Evolutionary conservation across 306 rosid species (phyloP), one percentile per base, ranked within the genome.

Genomic region (Dryas octopetala): DNA sequence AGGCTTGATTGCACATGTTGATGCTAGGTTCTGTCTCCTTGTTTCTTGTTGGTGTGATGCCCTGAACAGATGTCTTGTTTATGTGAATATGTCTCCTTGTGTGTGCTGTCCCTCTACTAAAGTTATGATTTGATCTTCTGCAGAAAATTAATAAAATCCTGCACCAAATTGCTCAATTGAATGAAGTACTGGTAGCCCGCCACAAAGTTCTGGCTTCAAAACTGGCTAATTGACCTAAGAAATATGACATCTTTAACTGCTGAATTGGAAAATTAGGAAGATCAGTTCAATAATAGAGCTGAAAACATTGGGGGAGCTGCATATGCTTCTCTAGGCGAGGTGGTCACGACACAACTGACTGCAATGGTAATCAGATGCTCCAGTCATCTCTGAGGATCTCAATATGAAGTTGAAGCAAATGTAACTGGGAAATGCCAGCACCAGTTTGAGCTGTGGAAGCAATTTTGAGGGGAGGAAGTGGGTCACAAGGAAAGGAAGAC

Each of bases 91-190:
- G 64, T 41, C 17, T 65, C 5, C 51, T 43, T 53, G 40, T 54
- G 23, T 68, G 43, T 45, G 23, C 13, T 65, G 66, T 66, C 19
- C 5, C 48, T 58, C 7, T 59, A 45, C 71, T 57, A 17, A 76
- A 17, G 6, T 60, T 15, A 50, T 12, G 78, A 46, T 47, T 49
- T 59, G 43, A 1, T 80, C 4, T 45, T 61, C n/a, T 64, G 73
- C 84, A 85, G 89, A 85, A 79, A 65, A 85, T 82, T 40, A 62
- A 44, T 69, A 53, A 79, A 16, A 78, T 85, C 6, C 51, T 82
- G 79, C 73, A 72, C 74, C 86, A 79, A 73, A 80, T 85, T 61
- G 78, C 80, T 13, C 78, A 73, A 64, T 15, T 85, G 75, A 85
- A 85, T 16, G 68, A 80, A 73, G 71, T 80, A 11, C 73, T 85